phyloP scores from a whole-genome alignment of 331 rosid genomes.

The Rosa hybrid region DNA sequence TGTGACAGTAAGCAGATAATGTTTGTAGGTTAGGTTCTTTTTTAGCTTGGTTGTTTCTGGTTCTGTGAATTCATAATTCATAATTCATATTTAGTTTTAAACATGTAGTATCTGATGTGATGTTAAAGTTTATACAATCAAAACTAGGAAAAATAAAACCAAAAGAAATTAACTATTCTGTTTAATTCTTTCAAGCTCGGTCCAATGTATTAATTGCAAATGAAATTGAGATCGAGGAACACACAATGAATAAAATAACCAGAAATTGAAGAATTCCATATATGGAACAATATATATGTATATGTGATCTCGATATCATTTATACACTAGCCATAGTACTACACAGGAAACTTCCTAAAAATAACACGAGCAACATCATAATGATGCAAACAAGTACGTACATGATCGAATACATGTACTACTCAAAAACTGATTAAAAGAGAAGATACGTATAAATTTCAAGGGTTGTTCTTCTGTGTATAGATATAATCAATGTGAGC shows the following conservation, averaged over 20 bases:
- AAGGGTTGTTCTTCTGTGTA: slow-evolving; percentile 73
- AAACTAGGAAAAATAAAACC: too few relatives aligned
- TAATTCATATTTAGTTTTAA: background rate
- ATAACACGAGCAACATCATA: background rate
- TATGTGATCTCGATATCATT: background rate
- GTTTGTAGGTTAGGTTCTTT: too few relatives aligned
- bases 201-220: background rate
- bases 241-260: background rate
- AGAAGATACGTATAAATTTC: background rate
- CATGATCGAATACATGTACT: background rate
- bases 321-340: background rate
- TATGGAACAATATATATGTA: background rate
- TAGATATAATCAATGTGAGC: slow-evolving; percentile 89
- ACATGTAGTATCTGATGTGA: background rate
- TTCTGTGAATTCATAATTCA: background rate
- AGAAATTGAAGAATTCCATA: background rate
- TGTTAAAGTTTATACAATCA: background rate
- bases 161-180: background rate
- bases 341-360: background rate
- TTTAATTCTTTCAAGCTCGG: background rate
- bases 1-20: too few relatives aligned
- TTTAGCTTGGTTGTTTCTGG: too few relatives aligned
- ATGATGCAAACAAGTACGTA: background rate
- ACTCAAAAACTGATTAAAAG: slow-evolving; percentile 3
- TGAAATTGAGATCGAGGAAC: background rate